These are phyloP conservation scores for Terfezia claveryi DNA, from an alignment of 495 filamentous ascomycete species.

Conservation along the genomic window DNA sequence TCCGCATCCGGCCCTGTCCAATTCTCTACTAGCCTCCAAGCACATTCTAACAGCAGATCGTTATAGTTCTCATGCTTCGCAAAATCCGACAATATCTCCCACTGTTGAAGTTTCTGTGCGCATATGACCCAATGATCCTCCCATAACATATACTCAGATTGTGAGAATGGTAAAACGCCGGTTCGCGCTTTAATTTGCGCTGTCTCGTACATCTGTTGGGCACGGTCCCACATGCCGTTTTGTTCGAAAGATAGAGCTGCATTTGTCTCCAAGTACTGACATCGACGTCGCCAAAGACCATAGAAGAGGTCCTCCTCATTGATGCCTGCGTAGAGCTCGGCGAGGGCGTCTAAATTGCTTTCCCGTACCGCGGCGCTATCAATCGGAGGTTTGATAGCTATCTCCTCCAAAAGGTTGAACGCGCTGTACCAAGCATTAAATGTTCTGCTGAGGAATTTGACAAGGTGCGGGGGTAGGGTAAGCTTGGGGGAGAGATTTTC, in stretches of 20 bases:
- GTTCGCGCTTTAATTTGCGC: conserved; percentile 94
- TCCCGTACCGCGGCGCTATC: conserved; percentile 68
- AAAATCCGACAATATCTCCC: conserved; percentile 91
- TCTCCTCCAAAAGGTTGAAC: conserved; percentile 60
- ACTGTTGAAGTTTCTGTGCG: conserved; percentile 94
- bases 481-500: conserved; percentile 62
- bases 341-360: conserved; percentile 80
- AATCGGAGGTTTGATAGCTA: conserved; percentile 56
- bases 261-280: conserved; percentile 90
- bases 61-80: conserved; percentile 99
- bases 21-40: conserved; percentile 80
- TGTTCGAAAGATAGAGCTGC: conserved; percentile 93
- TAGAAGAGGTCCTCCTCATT: conserved; percentile 96
- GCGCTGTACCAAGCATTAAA: conserved; percentile 95
- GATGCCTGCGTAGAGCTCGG: conserved; percentile 70
- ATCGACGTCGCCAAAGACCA: conserved; percentile 85
- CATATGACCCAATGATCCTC: conserved; percentile 98
- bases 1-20: conserved; percentile 79
- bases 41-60: conserved; percentile 83
- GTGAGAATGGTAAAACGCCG: conserved; percentile 78
- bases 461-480: conserved; percentile 81
- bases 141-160: conserved; percentile 96
- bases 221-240: conserved; percentile 97
- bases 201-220: conserved; percentile 83
- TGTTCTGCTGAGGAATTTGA: conserved; percentile 77